A percentile compares a stretch with the other conserved stretches of the same genome.
These are phyloP conservation scores for Endoconidiophora laricicola DNA, from an alignment of 2,329 filamentous ascomycete genomes.

Conservation along the genomic window DNA sequence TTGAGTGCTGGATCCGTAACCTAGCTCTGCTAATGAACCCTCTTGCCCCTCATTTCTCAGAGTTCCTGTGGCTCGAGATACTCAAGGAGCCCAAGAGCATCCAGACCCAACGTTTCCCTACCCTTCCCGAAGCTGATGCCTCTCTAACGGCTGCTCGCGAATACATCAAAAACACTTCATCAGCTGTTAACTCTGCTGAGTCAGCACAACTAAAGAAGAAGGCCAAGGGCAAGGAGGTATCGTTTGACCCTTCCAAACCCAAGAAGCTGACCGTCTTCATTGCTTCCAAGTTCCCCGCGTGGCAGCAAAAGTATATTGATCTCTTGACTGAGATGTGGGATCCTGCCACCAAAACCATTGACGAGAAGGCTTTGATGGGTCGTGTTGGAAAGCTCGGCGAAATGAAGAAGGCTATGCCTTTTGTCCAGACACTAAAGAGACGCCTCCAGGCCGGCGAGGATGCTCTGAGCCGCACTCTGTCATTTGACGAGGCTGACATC, in stretches of 20 bases:
- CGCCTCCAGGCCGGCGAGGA: conserved; percentile 57
- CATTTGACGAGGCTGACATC: conserved; percentile 68
- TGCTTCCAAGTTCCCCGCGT: conserved; percentile 63
- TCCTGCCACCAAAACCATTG: conserved; percentile 38
- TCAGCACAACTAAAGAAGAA: conserved; percentile 72
- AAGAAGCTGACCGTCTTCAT: conserved; percentile 84
- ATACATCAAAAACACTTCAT: conserved; percentile 62
- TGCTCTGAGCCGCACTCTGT: conserved; percentile 70
- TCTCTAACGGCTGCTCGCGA: conserved; percentile 60
- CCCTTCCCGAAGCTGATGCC: conserved; percentile 46
- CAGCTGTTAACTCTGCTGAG: conserved; percentile 75
- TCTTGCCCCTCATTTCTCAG: conserved; percentile 83
- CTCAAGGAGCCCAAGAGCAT: conserved; percentile 61
- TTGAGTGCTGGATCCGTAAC: conserved; percentile 67
- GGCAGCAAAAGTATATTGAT: conserved; percentile 85
- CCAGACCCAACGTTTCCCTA: conserved; percentile 63
- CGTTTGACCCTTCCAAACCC: conserved; percentile 78
- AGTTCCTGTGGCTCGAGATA: conserved; percentile 87
- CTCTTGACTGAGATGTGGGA: conserved; percentile 59
- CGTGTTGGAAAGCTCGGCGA: conserved; percentile 69
- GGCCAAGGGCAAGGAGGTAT: conserved; percentile 73
- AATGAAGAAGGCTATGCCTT: conserved; percentile 98
- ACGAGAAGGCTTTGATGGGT: conserved; percentile 68
- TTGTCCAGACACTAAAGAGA: conserved; percentile 75
- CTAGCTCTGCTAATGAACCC: conserved; percentile 70